Evolutionary conservation across 2,329 filamentous ascomycete species (phyloP), one percentile per base, ranked within the genome.

Genomic region (Tetracladium maxilliforme): DNA sequence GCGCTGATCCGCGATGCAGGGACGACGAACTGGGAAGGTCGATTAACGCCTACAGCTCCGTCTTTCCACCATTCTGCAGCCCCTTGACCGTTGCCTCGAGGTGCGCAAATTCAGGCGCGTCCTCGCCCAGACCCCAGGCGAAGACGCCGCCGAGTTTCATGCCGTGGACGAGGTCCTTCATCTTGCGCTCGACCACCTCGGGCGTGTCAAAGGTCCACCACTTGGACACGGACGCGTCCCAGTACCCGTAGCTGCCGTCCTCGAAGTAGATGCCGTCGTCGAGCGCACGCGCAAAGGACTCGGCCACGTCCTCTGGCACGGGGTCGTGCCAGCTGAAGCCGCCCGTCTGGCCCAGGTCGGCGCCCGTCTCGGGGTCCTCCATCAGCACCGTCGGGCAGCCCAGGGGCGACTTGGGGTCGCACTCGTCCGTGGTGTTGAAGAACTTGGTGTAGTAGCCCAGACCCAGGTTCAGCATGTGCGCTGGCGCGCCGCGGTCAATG

Each of bases 141-240:
- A 83, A 81, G 5, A 79, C 67, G 10, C 79, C 78, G 2, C 77
- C 76, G 0, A 83, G 44, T 2, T 51, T 45, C 40, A 63, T 59
- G 16, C 54, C 52, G 16, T 56, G 49, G 4, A 80, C 56, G 18
- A 84, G 58, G 5, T 61, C 44, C 4, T 58, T 48, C 30, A 81
- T 67, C 50, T 84, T 84, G 29, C 54, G 51, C 9, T 44, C 36
- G 25, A 84, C 70, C 9, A 70, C 56, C 6, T 57, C 54, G 0
- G 62, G 56, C 0, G 70, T 77, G 31, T 84, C 79, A 56, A 72
- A 83, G 0, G 73, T 73, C 78, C 78, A 84, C 62, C 77, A 84
- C 16, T 74, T 43, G 27, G 61, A 49, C 34, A 67, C 55, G 4
- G 50, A 33, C 1, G 42, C 30, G 39, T 84, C 78, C 58, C 66